These are phyloP conservation scores for Jacaranda copaia DNA, from an alignment of 257 asterid species.

Conservation along the genomic window DNA sequence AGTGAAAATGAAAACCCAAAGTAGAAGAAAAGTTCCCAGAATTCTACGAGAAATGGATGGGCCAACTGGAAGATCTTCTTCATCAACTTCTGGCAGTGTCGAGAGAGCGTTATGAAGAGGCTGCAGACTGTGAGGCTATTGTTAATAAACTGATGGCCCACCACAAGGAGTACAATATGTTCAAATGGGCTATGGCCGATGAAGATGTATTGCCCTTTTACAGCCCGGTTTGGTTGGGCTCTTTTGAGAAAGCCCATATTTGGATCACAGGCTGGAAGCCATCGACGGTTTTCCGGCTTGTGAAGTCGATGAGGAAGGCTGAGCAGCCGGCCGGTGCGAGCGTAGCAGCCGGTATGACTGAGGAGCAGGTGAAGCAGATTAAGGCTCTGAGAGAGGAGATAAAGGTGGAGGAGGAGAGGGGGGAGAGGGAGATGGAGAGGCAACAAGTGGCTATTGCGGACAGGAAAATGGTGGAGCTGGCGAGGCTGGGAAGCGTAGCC, in stretches of 20 bases:
- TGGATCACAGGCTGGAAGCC: constrained; percentile 94
- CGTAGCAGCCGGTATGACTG: constrained; percentile 37
- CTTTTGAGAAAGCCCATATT: constrained; percentile 55
- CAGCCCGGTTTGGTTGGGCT: constrained; percentile 63
- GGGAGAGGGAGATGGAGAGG: constrained; percentile 81
- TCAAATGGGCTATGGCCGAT: constrained; percentile 72
- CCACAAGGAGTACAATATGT: constrained; percentile 65
- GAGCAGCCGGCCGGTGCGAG: neutral
- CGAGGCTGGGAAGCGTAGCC: constrained; percentile 34
- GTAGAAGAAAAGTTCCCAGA: constrained; percentile 44
- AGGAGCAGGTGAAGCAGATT: constrained; percentile 50
- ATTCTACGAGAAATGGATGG: constrained; percentile 70
- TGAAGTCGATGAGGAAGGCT: constrained; percentile 40
- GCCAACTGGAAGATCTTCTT: constrained; percentile 54
- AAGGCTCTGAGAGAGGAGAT: constrained; percentile 52
- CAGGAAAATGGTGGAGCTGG: constrained; percentile 62
- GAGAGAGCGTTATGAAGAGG: constrained; percentile 4
- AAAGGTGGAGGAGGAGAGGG: constrained; percentile 65
- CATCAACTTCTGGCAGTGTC: constrained; percentile 38
- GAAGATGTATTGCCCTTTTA: constrained; percentile 64
- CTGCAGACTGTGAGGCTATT: constrained; percentile 4
- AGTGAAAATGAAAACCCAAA: constrained; percentile 39
- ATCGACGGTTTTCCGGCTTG: constrained; percentile 53
- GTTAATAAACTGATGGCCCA: constrained; percentile 61
- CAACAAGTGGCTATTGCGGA: constrained; percentile 76